Conservation (phyloP, 2,329 filamentous ascomycete species). For the Fusarium sp. region DNA sequence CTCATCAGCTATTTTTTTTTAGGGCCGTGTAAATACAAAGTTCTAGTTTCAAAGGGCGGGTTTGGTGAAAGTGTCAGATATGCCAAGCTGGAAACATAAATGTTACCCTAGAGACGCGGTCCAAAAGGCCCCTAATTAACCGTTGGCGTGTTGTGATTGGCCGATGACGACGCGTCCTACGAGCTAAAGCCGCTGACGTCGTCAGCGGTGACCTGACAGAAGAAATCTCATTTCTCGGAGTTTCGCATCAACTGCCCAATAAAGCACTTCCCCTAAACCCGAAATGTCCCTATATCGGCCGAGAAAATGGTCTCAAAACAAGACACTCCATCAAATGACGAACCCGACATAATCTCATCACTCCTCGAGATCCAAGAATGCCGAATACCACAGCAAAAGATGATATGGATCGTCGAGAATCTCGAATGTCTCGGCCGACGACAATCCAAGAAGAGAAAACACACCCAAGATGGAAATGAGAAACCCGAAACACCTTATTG, state of each 20-base stretch:
- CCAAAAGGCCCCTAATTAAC: background rate
- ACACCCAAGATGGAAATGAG: fast-evolving
- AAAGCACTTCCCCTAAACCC: background rate
- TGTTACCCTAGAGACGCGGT: background rate
- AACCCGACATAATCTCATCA: background rate
- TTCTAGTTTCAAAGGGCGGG: too few species aligned
- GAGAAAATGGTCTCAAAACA: background rate
- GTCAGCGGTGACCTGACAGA: background rate
- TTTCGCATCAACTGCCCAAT: background rate
- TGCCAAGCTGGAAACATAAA: too few species aligned
- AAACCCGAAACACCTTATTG: slow-evolving; percentile 1
- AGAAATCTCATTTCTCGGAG: background rate
- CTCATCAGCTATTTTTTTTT: too few species aligned
- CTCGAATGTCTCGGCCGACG: slow-evolving; percentile 27
- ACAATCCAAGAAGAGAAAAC: slow-evolving; percentile 19
- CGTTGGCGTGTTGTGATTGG: background rate
- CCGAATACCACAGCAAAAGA: slow-evolving; percentile 27
- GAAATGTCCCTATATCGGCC: background rate
- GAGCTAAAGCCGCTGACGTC: background rate
- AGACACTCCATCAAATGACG: background rate
- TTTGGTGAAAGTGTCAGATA: too few species aligned
- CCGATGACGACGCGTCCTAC: background rate
- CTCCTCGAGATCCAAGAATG: slow-evolving; percentile 24
- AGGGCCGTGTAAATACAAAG: too few species aligned
- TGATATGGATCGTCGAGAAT: slow-evolving; percentile 36